These are phyloP conservation scores for Aspergillus sparsus DNA, from an alignment of 495 filamentous ascomycete species.

Conservation along the genomic window DNA sequence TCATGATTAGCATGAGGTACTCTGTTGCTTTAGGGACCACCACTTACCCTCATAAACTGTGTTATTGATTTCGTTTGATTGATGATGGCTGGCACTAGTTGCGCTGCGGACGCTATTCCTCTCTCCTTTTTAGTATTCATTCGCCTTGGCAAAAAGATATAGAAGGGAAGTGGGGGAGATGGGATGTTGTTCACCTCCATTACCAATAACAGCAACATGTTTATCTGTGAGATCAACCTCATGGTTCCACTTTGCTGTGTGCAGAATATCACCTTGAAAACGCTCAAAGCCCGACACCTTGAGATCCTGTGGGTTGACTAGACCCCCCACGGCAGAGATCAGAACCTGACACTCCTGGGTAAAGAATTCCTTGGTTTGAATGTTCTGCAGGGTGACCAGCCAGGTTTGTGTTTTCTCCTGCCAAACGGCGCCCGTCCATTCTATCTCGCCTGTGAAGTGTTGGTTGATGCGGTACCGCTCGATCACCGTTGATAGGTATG, in stretches of 20 bases:
- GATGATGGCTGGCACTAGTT: conserved; percentile 19
- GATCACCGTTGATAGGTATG: conserved; percentile 9
- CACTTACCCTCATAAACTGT: conserved; percentile 22
- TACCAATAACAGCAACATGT: conserved; percentile 58
- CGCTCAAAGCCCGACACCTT: conserved; percentile 45
- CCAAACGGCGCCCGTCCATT: conserved; percentile 25
- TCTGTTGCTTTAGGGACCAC: neutral
- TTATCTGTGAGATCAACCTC: conserved; percentile 55
- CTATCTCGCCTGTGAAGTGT: conserved; percentile 21
- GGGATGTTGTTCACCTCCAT: conserved; percentile 25
- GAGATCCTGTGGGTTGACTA: conserved; percentile 47
- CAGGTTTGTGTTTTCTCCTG: conserved; percentile 22
- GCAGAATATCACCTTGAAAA: conserved; percentile 56
- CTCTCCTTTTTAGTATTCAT: neutral
- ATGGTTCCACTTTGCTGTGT: conserved; percentile 59
- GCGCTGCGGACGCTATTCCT: conserved; percentile 17
- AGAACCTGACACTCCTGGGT: conserved; percentile 47
- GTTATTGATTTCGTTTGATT: conserved; percentile 14
- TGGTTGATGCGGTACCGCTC: conserved; percentile 15
- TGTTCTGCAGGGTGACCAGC: conserved; percentile 19
- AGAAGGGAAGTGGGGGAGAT: neutral
- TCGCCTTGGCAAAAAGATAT: neutral
- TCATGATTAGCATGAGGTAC: neutral
- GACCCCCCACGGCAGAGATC: conserved; percentile 47
- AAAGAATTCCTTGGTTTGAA: conserved; percentile 15